These are phyloP conservation scores for Fusarium sp. DNA, from an alignment of 2,329 filamentous ascomycete genomes.

Conservation along the genomic window DNA sequence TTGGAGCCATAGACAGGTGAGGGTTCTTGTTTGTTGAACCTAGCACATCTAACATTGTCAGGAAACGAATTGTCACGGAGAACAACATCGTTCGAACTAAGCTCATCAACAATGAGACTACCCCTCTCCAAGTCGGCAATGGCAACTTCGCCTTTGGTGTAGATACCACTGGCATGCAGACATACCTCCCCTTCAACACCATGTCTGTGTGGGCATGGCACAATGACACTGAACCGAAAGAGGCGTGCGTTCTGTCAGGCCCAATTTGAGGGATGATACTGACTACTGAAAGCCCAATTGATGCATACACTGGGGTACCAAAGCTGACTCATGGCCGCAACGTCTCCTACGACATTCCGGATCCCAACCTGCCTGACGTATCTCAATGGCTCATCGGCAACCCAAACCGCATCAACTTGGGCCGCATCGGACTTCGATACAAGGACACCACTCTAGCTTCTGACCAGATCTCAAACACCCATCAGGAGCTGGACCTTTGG, in stretches of 20 bases:
- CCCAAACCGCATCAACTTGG: conserved; percentile 58
- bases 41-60: background rate
- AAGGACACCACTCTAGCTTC: conserved; percentile 46
- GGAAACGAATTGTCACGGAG: conserved; percentile 34
- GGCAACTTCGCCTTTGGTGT: conserved; percentile 62
- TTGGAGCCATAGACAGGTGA: conserved; percentile 16
- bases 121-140: conserved; percentile 64
- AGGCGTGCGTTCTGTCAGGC: background rate
- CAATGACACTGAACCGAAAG: conserved; percentile 60
- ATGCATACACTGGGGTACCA: conserved; percentile 50
- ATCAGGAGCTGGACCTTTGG: conserved; percentile 44
- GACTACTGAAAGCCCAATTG: background rate
- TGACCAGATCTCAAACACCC: conserved; percentile 42
- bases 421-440: conserved; percentile 55
- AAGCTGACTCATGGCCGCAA: conserved; percentile 52
- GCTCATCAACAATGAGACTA: conserved; percentile 50
- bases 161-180: conserved; percentile 59
- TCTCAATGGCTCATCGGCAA: conserved; percentile 67
- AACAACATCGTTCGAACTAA: conserved; percentile 41
- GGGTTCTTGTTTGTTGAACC: background rate
- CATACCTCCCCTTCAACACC: conserved; percentile 59
- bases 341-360: conserved; percentile 53
- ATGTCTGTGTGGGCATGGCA: conserved; percentile 64
- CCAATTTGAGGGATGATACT: background rate
- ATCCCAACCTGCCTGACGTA: conserved; percentile 49